Percentiles rank a stretch among this genome's conserved stretches.
Conservation (phyloP, 139 green algal genomes). For the Nannochloris sp. region DNA sequence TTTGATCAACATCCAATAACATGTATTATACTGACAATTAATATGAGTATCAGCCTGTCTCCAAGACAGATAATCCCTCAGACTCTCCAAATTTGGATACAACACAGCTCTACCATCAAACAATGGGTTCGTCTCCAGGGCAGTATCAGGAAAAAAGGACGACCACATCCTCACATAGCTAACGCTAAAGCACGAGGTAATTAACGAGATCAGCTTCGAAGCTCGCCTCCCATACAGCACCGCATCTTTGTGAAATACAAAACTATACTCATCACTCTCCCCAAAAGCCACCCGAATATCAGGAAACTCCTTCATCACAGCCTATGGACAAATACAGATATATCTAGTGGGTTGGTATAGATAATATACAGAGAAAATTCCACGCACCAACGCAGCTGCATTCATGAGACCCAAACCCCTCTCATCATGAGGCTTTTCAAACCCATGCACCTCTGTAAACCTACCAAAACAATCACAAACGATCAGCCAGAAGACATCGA, state of each 20-base stretch:
- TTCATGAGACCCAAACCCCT: slow-evolving; percentile 76
- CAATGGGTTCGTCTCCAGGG: slow-evolving; percentile 55
- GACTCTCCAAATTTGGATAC: slow-evolving; percentile 58
- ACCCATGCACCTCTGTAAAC: slow-evolving; percentile 64
- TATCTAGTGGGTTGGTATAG: not conserved
- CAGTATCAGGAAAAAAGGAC: slow-evolving; percentile 33
- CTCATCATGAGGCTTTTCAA: slow-evolving; percentile 80
- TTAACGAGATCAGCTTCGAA: slow-evolving; percentile 77
- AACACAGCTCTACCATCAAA: slow-evolving; percentile 85
- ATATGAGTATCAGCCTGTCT: slow-evolving; percentile 89
- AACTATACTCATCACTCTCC: slow-evolving; percentile 86
- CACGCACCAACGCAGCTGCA: slow-evolving; percentile 36
- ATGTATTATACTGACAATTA: slow-evolving; percentile 98
- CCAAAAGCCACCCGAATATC: slow-evolving; percentile 74
- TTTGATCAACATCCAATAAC: slow-evolving; percentile 82
- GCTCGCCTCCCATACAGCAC: slow-evolving; percentile 59
- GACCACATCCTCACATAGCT: slow-evolving; percentile 75
- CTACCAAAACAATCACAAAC: slow-evolving; percentile 26
- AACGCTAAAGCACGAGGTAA: slow-evolving; percentile 76
- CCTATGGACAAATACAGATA: slow-evolving; percentile 13
- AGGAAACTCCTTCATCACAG: slow-evolving; percentile 58
- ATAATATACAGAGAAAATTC: not conserved
- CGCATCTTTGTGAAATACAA: slow-evolving; percentile 56
- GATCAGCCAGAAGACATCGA: not conserved
- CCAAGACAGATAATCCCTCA: slow-evolving; percentile 90